Evolutionary conservation across 768 basidiomycete genomes (phyloP), one percentile per base, ranked within the genome.

Genomic region (Plicaturopsis crispa): DNA sequence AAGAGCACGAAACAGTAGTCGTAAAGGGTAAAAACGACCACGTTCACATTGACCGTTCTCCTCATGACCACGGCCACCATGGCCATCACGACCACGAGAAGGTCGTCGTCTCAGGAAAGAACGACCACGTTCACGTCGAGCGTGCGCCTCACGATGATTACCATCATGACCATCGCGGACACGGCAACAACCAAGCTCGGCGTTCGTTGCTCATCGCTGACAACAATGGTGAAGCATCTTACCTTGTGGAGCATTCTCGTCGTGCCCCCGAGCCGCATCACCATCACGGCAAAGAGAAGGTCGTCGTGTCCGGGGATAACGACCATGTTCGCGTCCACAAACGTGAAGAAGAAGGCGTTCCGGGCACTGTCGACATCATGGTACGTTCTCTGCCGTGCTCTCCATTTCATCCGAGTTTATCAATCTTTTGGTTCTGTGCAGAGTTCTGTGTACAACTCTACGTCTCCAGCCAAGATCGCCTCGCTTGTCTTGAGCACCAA

Each of bases 291-390:
- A n/a, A n/a, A n/a, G n/a, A n/a, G n/a, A n/a, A n/a, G n/a, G n/a
- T n/a, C n/a, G n/a, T n/a, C n/a, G n/a, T n/a, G n/a, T n/a, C n/a
- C n/a, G n/a, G n/a, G n/a, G n/a, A n/a, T n/a, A n/a, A n/a, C n/a
- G n/a, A n/a, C n/a, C n/a, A n/a, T n/a, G n/a, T n/a, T n/a, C n/a
- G n/a, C n/a, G n/a, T n/a, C n/a, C n/a, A n/a, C n/a, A 28, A 28
- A 28, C 8, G 26, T 8, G 26, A 22, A 14, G 4, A 21, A 10
- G 39, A 38, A 11, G 57, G 59, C 2, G 63, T 59, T 6, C 51
- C 60, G 6, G 75, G 78, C 4, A 59, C 41, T 3, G 56, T 79
- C 33, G 64, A 71, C 44, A 67, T 80, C 42, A 55, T 73, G 61
- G 78, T 67, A 43, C 36, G 67, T 59, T 10, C 8, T 33, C 24